Conservation (phyloP, 352 stramenopile species). For the Salisapilia sapeloensis region DNA sequence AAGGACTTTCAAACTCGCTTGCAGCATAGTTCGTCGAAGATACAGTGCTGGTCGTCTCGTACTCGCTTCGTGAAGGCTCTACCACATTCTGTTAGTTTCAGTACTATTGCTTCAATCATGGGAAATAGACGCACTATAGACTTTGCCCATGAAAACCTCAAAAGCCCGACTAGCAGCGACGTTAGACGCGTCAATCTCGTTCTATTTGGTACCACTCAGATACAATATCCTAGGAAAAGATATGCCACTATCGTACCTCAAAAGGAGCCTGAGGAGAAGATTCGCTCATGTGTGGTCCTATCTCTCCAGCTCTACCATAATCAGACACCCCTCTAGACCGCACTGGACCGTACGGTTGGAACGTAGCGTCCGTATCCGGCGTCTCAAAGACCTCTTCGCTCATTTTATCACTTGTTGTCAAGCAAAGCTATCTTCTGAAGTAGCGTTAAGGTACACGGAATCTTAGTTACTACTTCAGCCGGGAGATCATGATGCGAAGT, state of each 20-base stretch:
- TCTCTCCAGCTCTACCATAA: too few species aligned
- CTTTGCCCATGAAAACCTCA: constrained; percentile 70
- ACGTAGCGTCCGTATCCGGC: constrained; percentile 36
- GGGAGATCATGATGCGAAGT: too few species aligned
- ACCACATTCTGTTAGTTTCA: constrained; percentile 1
- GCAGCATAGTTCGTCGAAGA: neutral
- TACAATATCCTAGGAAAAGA: neutral
- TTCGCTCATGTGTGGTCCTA: constrained; percentile 3
- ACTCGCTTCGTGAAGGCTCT: constrained; percentile 23
- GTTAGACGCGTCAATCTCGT: constrained; percentile 39
- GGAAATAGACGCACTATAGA: constrained; percentile 45
- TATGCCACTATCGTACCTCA: constrained; percentile 35
- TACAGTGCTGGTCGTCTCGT: constrained; percentile 12
- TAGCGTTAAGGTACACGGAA: too few species aligned
- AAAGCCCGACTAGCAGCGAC: constrained; percentile 36
- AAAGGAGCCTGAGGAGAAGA: constrained; percentile 17
- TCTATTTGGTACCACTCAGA: constrained; percentile 5
- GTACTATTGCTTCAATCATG: neutral
- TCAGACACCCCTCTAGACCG: constrained; percentile 5
- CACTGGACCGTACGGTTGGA: constrained; percentile 37
- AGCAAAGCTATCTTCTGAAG: too few species aligned
- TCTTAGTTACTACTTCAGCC: too few species aligned
- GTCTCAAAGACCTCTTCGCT: constrained; percentile 65
- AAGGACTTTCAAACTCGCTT: constrained; percentile 32
- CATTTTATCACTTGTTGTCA: constrained; percentile 20